Conservation (phyloP, 2,329 filamentous ascomycete genomes). For the Talaromyces sp. region DNA sequence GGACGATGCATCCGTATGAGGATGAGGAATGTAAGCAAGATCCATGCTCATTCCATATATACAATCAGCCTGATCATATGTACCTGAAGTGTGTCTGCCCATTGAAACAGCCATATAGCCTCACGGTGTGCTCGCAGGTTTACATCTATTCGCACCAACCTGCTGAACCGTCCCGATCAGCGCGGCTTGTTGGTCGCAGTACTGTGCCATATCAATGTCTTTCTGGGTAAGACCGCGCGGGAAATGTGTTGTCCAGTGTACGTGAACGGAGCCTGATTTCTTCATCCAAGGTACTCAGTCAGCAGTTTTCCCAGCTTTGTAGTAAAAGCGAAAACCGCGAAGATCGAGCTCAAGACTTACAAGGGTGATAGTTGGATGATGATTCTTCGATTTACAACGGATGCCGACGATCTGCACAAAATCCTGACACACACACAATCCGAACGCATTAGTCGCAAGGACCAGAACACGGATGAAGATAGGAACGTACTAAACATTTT, state of each 20-base stretch:
- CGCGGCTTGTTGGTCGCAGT: constrained; percentile 33
- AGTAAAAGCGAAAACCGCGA: not conserved
- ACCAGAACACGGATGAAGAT: not conserved
- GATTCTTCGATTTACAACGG: constrained; percentile 33
- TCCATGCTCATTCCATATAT: not conserved
- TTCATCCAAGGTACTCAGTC: not conserved
- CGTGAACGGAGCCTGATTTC: constrained; percentile 31
- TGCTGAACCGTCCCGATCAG: constrained; percentile 29
- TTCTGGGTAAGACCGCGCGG: constrained; percentile 36
- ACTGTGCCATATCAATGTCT: constrained; percentile 33
- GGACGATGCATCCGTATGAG: not conserved
- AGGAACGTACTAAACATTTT: constrained; percentile 31
- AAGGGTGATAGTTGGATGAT: constrained; percentile 37
- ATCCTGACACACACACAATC: constrained; percentile 21
- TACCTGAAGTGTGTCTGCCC: not conserved
- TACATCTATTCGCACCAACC: constrained; percentile 12
- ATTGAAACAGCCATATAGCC: not conserved
- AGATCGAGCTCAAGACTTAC: too few relatives aligned
- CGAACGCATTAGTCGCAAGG: not conserved
- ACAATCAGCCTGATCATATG: not conserved
- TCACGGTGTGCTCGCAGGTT: not conserved
- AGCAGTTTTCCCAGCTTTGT: not conserved
- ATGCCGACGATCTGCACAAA: constrained; percentile 36
- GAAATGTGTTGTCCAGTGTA: constrained; percentile 39
- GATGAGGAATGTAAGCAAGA: not conserved